A percentile compares a stretch with the other conserved stretches of the same genome.
phyloP scores from a whole-genome alignment of 345 rosid genomes.

The Eucalyptus albens region DNA sequence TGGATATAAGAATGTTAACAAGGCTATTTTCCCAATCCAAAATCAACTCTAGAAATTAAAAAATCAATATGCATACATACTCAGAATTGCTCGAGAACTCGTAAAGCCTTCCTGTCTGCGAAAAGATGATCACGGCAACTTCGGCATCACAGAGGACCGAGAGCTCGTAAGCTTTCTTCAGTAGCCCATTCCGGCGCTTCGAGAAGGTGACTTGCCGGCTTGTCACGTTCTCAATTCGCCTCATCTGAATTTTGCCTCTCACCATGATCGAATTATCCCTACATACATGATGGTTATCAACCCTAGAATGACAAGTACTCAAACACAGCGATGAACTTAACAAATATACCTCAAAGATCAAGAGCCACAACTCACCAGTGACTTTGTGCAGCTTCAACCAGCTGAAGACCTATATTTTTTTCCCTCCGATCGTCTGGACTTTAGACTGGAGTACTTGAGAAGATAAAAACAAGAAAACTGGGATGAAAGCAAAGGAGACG shows the following conservation, averaged over 20 bases:
- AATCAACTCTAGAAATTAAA: background rate
- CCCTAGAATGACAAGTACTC: background rate
- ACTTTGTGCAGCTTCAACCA: background rate
- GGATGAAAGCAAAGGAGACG: background rate
- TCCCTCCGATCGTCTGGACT: background rate
- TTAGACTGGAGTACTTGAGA: background rate
- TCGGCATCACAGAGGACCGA: conserved; percentile 1
- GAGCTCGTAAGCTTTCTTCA: background rate
- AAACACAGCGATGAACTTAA: background rate
- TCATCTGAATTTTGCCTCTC: conserved; percentile 1
- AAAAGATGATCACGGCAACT: background rate
- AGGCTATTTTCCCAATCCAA: background rate
- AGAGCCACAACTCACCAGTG: background rate
- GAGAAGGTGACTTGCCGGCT: conserved; percentile 3
- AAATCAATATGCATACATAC: background rate
- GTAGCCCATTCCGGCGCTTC: background rate
- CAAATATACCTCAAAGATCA: background rate
- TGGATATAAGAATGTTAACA: background rate
- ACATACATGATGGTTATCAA: background rate
- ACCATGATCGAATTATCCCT: background rate
- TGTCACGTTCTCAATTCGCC: background rate
- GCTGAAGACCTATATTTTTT: background rate
- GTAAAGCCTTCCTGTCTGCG: background rate
- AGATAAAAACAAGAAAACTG: background rate
- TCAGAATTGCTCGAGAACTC: background rate